A percentile compares a stretch with the other conserved stretches of the same genome.
These are phyloP conservation scores for Bjerkandera adusta DNA, from an alignment of 1,284 basidiomycete genomes.

Conservation along the genomic window DNA sequence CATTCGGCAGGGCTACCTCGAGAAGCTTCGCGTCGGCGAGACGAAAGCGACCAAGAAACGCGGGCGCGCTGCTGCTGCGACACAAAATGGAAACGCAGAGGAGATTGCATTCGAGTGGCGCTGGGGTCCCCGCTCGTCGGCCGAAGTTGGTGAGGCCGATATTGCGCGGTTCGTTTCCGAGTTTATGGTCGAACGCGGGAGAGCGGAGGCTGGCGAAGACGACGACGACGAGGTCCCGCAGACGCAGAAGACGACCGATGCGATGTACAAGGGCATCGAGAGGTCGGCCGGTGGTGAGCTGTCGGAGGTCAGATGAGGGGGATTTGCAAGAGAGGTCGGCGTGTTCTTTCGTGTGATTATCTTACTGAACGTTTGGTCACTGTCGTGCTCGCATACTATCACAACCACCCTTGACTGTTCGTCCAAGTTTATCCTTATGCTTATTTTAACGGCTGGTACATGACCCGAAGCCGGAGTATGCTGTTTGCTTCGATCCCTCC, in stretches of 20 bases:
- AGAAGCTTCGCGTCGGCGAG: slow-evolving; percentile 51
- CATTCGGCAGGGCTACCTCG: slow-evolving; percentile 66
- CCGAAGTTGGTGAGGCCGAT: slow-evolving; percentile 68
- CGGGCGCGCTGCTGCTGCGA: slow-evolving; percentile 37
- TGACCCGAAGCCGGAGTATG: too few relatives aligned
- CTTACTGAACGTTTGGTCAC: too few relatives aligned
- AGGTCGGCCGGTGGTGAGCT: slow-evolving; percentile 57
- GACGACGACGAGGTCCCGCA: slow-evolving; percentile 32
- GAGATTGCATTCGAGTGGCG: slow-evolving; percentile 68
- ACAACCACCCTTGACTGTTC: too few relatives aligned
- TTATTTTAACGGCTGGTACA: too few relatives aligned
- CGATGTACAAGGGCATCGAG: slow-evolving; percentile 53
- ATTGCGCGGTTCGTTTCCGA: slow-evolving; percentile 68
- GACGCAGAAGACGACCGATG: slow-evolving; percentile 39
- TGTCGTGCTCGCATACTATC: too few relatives aligned
- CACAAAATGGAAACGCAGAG: slow-evolving; percentile 46
- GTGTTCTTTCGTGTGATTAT: too few relatives aligned
- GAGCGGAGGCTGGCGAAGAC: slow-evolving; percentile 32
- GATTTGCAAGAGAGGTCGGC: too few relatives aligned
- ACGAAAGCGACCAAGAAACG: slow-evolving; percentile 45
- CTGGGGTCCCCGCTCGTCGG: slow-evolving; percentile 73
- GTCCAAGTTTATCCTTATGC: too few relatives aligned
- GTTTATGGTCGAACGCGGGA: slow-evolving; percentile 63
- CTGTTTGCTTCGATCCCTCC: too few relatives aligned
- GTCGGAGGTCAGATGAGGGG: too few relatives aligned